Conservation (phyloP, 1,284 basidiomycete genomes). For the Fereydounia khargensis region DNA sequence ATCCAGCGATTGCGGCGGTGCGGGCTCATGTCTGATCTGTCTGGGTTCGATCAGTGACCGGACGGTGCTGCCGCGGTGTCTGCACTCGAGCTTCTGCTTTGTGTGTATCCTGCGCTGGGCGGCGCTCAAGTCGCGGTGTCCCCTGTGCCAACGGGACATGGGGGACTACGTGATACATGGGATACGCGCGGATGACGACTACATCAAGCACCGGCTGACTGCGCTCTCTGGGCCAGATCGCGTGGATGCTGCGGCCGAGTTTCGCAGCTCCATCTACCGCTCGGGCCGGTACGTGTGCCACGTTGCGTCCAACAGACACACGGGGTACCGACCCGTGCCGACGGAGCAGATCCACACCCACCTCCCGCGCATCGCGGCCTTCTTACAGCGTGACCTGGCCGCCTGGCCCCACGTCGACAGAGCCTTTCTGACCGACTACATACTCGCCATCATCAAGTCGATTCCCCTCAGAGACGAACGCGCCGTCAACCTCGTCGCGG, state of each 20-base stretch:
- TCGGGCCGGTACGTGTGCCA: constrained; percentile 45
- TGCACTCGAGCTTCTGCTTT: constrained; percentile 57
- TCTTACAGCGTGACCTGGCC: constrained; percentile 50
- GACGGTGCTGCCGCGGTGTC: constrained; percentile 45
- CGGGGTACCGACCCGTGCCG: constrained; percentile 37
- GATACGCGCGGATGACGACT: constrained; percentile 50
- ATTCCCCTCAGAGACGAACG: constrained; percentile 41
- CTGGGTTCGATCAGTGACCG: constrained; percentile 46
- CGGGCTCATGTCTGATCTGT: constrained; percentile 56
- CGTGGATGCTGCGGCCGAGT: no score
- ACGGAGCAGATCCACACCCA: not conserved
- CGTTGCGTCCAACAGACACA: constrained; percentile 51
- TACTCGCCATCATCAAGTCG: constrained; percentile 41
- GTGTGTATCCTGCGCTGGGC: constrained; percentile 53
- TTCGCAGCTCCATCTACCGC: constrained; percentile 44
- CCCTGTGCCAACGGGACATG: constrained; percentile 46
- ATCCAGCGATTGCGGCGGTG: no score
- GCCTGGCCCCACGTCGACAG: constrained; percentile 51
- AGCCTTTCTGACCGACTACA: constrained; percentile 51
- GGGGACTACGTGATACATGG: constrained; percentile 45
- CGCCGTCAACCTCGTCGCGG: constrained; percentile 43
- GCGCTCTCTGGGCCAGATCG: no score
- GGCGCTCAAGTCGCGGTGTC: constrained; percentile 49
- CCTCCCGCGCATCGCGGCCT: constrained; percentile 21
- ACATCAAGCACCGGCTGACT: no score